These are phyloP conservation scores for Chaetothyriales sp. DNA, from an alignment of 2,329 filamentous ascomycete species.

Conservation along the genomic window DNA sequence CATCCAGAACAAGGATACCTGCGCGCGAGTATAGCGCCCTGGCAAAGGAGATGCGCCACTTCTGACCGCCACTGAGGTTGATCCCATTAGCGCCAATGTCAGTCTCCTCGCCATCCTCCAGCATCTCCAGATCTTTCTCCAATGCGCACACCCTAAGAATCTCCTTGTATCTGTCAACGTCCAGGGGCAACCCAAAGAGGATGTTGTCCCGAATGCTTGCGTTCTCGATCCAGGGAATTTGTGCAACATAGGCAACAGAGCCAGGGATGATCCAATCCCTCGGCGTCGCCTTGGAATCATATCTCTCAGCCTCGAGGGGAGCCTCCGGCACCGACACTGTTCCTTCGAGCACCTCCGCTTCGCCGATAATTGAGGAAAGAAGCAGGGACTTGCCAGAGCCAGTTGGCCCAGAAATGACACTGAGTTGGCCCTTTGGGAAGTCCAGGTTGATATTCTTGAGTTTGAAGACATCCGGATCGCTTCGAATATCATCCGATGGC, in stretches of 20 bases:
- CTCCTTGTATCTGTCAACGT: slow-evolving; percentile 53
- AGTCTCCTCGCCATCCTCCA: slow-evolving; percentile 61
- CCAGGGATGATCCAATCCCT: slow-evolving; percentile 54
- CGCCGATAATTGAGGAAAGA: slow-evolving; percentile 58
- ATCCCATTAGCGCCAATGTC: slow-evolving; percentile 76
- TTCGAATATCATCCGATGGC: slow-evolving; percentile 48
- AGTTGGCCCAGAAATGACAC: slow-evolving; percentile 61
- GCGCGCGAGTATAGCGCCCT: slow-evolving; percentile 66
- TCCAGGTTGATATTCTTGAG: slow-evolving; percentile 48
- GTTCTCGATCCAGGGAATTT: slow-evolving; percentile 77
- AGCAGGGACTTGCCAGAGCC: slow-evolving; percentile 65
- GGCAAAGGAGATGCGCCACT: slow-evolving; percentile 68
- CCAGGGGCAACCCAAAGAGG: slow-evolving; percentile 56
- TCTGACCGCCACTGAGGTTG: slow-evolving; percentile 69
- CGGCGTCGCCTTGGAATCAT: slow-evolving; percentile 45
- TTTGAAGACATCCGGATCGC: slow-evolving; percentile 45
- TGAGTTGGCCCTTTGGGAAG: slow-evolving; percentile 55
- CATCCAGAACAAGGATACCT: slow-evolving; percentile 62
- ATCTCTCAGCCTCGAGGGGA: slow-evolving; percentile 38
- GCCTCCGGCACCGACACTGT: slow-evolving; percentile 38
- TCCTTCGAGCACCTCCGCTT: slow-evolving; percentile 54
- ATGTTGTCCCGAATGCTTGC: slow-evolving; percentile 66
- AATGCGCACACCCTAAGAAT: slow-evolving; percentile 60
- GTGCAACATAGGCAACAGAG: slow-evolving; percentile 59
- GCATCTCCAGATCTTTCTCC: slow-evolving; percentile 59